Conservation (phyloP, 257 asterid species). For the Nicotiana knightiana region DNA sequence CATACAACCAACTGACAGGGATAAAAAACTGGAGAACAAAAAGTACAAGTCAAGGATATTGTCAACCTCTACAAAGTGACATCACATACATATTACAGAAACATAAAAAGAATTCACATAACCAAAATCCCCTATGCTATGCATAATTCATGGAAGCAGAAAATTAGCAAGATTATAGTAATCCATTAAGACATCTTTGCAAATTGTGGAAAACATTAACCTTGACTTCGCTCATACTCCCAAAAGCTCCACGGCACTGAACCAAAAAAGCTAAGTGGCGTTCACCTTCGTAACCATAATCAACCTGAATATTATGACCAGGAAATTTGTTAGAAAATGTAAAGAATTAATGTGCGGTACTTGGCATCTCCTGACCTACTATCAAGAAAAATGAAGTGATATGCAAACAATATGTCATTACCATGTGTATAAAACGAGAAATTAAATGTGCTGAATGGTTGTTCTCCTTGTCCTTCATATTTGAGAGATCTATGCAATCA, state of each 20-base stretch:
- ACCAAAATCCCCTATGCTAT: neutral
- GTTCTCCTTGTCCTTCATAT: conserved; percentile 62
- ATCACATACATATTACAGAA: neutral
- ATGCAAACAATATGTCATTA: conserved; percentile 25
- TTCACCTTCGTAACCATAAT: conserved; percentile 52
- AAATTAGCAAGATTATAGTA: neutral
- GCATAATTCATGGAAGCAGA: neutral
- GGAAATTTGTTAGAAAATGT: conserved; percentile 1
- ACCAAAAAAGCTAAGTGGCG: conserved; percentile 64
- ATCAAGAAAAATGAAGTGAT: conserved; percentile 12
- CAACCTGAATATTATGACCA: conserved; percentile 47
- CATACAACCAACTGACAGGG: neutral
- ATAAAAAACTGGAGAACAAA: neutral
- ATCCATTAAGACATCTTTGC: neutral
- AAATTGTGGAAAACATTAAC: conserved; percentile 23
- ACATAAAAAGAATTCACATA: neutral
- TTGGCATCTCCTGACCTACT: conserved; percentile 10
- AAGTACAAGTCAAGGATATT: neutral
- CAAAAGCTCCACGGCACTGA: conserved; percentile 83
- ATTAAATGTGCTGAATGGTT: conserved; percentile 54
- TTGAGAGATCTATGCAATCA: conserved; percentile 59
- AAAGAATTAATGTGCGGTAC: conserved; percentile 17
- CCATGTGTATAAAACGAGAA: conserved; percentile 65
- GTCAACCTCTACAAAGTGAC: neutral
- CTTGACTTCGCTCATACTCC: conserved; percentile 64